A percentile compares a stretch with the other conserved stretches of the same genome.
Conservation (phyloP, 164 flowering plant genomes). For the Vitis vinifera region DNA sequence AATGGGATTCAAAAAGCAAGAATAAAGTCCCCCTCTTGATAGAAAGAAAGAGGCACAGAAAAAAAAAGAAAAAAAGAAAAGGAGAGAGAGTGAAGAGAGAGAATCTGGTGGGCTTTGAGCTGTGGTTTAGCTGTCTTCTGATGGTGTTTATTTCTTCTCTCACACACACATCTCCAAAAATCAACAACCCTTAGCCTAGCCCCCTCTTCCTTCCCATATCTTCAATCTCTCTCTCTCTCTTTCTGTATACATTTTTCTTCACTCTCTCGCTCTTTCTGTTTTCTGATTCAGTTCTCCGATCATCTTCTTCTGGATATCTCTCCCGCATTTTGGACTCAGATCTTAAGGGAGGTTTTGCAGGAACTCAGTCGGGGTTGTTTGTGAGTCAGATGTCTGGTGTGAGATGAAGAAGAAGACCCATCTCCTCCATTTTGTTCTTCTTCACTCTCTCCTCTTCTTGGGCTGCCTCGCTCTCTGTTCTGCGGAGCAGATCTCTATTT, state of each 20-base stretch:
- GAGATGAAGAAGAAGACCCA: conserved; percentile 57
- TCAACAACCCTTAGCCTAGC: conserved; percentile 17
- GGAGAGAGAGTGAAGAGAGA: conserved; percentile 22
- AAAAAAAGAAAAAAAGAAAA: conserved; percentile 1
- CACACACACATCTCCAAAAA: conserved; percentile 22
- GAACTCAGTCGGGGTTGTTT: not conserved
- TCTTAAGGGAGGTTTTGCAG: not conserved
- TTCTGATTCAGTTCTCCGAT: no score
- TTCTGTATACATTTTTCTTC: no score
- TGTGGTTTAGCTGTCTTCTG: conserved; percentile 57
- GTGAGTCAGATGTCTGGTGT: conserved; percentile 44
- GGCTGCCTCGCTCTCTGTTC: not conserved
- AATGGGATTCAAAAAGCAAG: conserved; percentile 10
- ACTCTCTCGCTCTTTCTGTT: no score
- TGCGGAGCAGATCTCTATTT: not conserved
- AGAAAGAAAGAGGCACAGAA: not conserved
- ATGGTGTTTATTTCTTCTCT: conserved; percentile 1
- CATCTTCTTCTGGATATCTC: no score
- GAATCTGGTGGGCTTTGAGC: conserved; percentile 71
- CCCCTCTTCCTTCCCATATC: not conserved
- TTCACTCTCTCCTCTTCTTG: conserved; percentile 16
- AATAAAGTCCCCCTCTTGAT: conserved; percentile 11
- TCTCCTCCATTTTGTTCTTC: conserved; percentile 1
- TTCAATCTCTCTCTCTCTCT: conserved; percentile 9
- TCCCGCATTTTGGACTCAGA: not conserved